Evolutionary conservation across 1,284 basidiomycete species (phyloP).

Genomic region (Apiotrichum montevideense): DNA sequence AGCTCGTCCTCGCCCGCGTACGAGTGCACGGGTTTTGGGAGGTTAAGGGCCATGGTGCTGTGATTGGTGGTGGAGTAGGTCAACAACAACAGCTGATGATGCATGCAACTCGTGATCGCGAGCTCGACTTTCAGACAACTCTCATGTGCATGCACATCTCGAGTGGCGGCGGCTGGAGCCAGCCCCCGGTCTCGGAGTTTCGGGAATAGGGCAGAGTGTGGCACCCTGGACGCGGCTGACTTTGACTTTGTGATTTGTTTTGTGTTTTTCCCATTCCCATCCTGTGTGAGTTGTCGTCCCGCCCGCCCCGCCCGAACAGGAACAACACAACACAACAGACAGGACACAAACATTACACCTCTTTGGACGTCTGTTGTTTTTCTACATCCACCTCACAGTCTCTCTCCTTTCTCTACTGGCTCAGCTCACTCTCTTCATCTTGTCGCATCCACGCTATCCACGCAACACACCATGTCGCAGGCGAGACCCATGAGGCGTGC

Average conservation of each 20-base stretch:
- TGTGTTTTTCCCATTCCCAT: background rate
- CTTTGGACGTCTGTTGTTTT: no score
- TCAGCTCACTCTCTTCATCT: background rate
- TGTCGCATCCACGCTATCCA: background rate
- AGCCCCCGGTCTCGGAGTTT: background rate
- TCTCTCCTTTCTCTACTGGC: conserved; percentile 6
- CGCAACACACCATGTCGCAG: conserved; percentile 4
- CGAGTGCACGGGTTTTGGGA: conserved; percentile 44
- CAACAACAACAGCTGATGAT: background rate
- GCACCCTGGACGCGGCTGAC: background rate
- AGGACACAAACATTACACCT: background rate
- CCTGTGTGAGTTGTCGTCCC: no score
- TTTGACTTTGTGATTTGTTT: background rate
- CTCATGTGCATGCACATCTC: background rate
- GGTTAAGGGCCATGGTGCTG: conserved; percentile 35
- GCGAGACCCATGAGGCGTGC: background rate
- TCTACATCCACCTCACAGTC: background rate
- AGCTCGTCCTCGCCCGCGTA: conserved; percentile 44
- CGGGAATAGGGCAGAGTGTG: background rate
- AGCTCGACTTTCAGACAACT: background rate
- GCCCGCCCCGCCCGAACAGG: background rate
- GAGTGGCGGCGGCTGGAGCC: background rate
- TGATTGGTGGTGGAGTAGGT: no score
- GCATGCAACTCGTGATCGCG: no score
- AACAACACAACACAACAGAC: conserved; percentile 6